These are phyloP conservation scores for Violaceomyces palustris DNA, from an alignment of 1,284 basidiomycete species.

Conservation along the genomic window DNA sequence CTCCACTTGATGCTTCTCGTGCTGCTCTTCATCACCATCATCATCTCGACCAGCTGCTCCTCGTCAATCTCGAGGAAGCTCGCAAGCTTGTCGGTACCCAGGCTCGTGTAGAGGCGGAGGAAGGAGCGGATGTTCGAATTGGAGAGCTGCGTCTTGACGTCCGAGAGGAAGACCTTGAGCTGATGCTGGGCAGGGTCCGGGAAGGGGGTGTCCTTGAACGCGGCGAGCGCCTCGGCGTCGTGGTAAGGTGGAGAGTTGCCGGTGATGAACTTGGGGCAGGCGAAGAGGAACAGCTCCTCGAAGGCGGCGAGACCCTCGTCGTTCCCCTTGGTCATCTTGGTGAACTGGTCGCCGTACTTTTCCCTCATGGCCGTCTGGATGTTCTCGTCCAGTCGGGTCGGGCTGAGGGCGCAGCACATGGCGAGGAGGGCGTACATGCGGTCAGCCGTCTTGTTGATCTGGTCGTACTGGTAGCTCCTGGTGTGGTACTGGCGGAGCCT, in stretches of 20 bases:
- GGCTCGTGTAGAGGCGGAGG: slow-evolving; percentile 88
- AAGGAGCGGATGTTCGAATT: slow-evolving; percentile 84
- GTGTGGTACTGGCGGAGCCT: slow-evolving; percentile 74
- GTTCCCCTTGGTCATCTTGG: slow-evolving; percentile 67
- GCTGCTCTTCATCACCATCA: slow-evolving; percentile 92
- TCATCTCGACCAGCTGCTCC: slow-evolving; percentile 88
- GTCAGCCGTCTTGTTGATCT: slow-evolving; percentile 95
- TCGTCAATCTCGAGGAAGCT: slow-evolving; percentile 80
- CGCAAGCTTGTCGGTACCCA: slow-evolving; percentile 85
- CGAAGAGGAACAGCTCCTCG: slow-evolving; percentile 88
- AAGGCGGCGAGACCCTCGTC: slow-evolving; percentile 72
- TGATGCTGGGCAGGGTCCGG: slow-evolving; percentile 78
- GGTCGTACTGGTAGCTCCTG: slow-evolving; percentile 90
- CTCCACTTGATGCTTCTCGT: slow-evolving; percentile 63
- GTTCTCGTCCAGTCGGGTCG: slow-evolving; percentile 82
- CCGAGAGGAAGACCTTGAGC: slow-evolving; percentile 72
- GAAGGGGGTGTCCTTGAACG: slow-evolving; percentile 58
- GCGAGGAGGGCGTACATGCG: slow-evolving; percentile 95
- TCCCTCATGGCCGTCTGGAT: slow-evolving; percentile 89
- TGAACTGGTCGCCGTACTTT: slow-evolving; percentile 82
- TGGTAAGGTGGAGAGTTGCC: slow-evolving; percentile 86
- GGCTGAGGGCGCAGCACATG: slow-evolving; percentile 85
- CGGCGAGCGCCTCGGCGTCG: slow-evolving; percentile 65
- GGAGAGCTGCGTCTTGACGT: slow-evolving; percentile 69
- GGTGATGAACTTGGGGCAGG: slow-evolving; percentile 93